A percentile compares a stretch with the other conserved stretches of the same genome.
Conservation (phyloP, 2,329 filamentous ascomycete species). For the Colletotrichum brevisporum region DNA sequence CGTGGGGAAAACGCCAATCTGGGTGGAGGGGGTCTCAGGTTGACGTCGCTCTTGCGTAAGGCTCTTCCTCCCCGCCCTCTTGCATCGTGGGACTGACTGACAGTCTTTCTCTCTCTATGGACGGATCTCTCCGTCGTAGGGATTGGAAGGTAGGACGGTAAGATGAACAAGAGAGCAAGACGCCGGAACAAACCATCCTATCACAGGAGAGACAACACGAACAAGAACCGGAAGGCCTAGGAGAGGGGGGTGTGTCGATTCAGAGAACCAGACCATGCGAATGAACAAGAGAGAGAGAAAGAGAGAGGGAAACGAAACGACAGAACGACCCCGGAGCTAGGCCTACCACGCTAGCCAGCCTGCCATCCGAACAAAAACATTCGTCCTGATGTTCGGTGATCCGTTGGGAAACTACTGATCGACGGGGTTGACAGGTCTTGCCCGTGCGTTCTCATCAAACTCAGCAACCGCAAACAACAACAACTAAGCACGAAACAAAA, state of each 20-base stretch:
- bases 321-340: background rate
- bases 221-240: background rate
- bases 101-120: too few species aligned
- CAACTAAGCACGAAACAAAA: too few species aligned
- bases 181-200: too few species aligned
- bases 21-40: background rate
- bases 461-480: background rate
- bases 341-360: background rate
- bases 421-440: slow-evolving; percentile 27
- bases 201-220: slow-evolving; percentile 5
- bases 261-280: background rate
- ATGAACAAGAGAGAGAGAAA: slow-evolving; percentile 1
- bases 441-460: slow-evolving; percentile 26
- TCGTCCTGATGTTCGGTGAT: slow-evolving; percentile 34
- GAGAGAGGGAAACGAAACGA: background rate
- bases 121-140: background rate
- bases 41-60: slow-evolving; percentile 29
- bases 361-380: slow-evolving; percentile 28
- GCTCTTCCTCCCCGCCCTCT: background rate
- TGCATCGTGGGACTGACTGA: too few species aligned
- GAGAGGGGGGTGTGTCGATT: background rate
- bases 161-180: background rate
- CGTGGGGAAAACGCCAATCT: background rate
- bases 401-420: slow-evolving; percentile 28
- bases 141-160: background rate